Conservation (phyloP, 768 basidiomycete species). For the Leccinellum rugosiceps region DNA sequence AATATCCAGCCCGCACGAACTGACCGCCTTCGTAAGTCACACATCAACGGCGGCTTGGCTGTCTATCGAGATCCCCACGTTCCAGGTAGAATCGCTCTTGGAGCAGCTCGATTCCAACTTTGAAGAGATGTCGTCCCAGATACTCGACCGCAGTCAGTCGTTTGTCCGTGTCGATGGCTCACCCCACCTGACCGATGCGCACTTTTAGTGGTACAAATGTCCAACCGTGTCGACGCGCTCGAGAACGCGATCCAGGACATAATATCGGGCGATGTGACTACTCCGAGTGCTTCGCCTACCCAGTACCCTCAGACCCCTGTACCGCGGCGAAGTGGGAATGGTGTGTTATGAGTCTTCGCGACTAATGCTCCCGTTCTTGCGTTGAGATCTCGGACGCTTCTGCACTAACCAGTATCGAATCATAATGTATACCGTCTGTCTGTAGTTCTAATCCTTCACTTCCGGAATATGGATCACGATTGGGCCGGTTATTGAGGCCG, state of each 20-base stretch:
- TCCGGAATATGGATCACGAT: neutral
- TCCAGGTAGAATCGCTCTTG: conserved; percentile 81
- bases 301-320: conserved; percentile 33
- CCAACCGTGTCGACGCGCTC: conserved; percentile 81
- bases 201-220: conserved; percentile 87
- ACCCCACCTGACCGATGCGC: conserved; percentile 7
- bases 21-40: conserved; percentile 85
- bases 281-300: conserved; percentile 56
- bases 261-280: conserved; percentile 65
- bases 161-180: neutral
- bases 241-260: conserved; percentile 92
- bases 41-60: conserved; percentile 6
- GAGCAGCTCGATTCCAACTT: conserved; percentile 89
- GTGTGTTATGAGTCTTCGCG: conserved; percentile 15
- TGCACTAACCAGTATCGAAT: conserved; percentile 17
- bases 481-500: neutral
- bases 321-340: conserved; percentile 44
- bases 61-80: neutral
- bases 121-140: conserved; percentile 89
- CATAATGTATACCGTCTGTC: conserved; percentile 6
- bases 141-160: conserved; percentile 75
- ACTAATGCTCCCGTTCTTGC: conserved; percentile 15
- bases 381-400: conserved; percentile 16
- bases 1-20: conserved; percentile 89
- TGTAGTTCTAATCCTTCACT: conserved; percentile 12